phyloP scores from a whole-genome alignment of 164 flowering plant species.

The Tetrastigma voinierianum region DNA sequence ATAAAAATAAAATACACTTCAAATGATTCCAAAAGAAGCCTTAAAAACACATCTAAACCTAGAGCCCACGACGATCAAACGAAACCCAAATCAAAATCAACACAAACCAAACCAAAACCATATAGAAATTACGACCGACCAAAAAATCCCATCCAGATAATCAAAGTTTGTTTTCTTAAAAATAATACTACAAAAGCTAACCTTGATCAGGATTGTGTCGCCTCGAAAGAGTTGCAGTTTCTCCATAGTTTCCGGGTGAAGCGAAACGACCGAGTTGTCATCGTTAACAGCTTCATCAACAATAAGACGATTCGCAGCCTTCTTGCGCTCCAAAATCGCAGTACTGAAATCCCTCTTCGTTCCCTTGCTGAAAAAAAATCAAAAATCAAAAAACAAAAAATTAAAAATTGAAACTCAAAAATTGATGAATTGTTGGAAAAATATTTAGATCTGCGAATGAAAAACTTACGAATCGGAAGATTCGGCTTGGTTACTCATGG shows the following conservation, averaged over 20 bases:
- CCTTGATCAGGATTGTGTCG: conserved; percentile 79
- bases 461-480: conserved; percentile 62
- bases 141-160: no score
- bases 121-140: no score
- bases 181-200: conserved; percentile 8
- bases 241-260: conserved; percentile 80
- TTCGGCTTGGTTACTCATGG: conserved; percentile 57
- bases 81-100: no score
- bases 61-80: no score
- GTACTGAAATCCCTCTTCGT: conserved; percentile 80
- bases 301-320: conserved; percentile 73
- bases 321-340: conserved; percentile 82
- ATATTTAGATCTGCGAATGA: conserved; percentile 13
- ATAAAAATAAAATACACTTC: neutral
- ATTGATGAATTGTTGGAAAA: conserved; percentile 1
- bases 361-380: conserved; percentile 43
- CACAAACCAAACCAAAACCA: no score
- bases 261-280: conserved; percentile 78
- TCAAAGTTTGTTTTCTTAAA: neutral
- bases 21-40: no score
- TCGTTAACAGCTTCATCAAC: conserved; percentile 81
- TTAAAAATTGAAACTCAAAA: neutral
- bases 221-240: conserved; percentile 87
- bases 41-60: no score
- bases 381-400: conserved; percentile 5